A percentile compares a stretch with the other conserved stretches of the same genome.
These are phyloP conservation scores for Porphyrellus cyaneotinctus DNA, from an alignment of 768 basidiomycete species.

Conservation along the genomic window DNA sequence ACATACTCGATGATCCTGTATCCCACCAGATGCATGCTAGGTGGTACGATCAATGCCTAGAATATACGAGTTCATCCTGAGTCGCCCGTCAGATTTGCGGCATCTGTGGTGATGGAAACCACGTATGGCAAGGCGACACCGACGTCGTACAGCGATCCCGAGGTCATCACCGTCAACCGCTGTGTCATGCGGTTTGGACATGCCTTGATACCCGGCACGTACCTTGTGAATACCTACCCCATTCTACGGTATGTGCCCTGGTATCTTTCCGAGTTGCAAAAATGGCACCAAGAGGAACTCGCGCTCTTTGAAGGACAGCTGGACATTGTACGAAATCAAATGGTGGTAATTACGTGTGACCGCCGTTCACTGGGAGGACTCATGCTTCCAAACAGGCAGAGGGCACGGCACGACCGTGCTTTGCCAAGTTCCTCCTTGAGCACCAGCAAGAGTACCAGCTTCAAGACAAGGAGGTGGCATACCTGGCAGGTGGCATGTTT, in stretches of 20 bases:
- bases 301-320: conserved; percentile 6
- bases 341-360: not conserved
- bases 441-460: not conserved
- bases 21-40: conserved; percentile 4
- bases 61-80: not conserved
- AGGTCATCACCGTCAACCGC: conserved; percentile 3
- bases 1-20: conserved; percentile 5
- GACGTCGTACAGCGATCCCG: conserved; percentile 6
- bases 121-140: conserved; percentile 4
- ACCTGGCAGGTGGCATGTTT: conserved; percentile 8
- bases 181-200: not conserved
- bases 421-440: conserved; percentile 2
- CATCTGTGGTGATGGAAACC: conserved; percentile 2
- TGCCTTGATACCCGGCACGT: not conserved
- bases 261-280: conserved; percentile 1
- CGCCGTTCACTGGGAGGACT: not conserved
- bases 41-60: not conserved
- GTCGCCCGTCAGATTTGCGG: not conserved
- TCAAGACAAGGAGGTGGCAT: not conserved
- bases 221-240: conserved; percentile 9
- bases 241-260: conserved; percentile 5
- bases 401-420: conserved; percentile 3
- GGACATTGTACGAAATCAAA: conserved; percentile 1
- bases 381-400: not conserved
- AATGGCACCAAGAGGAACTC: conserved; percentile 10